Percentiles rank a stretch among this genome's conserved stretches.
phyloP scores from a whole-genome alignment of 345 rosid species.

The Orychophragmus violaceus region DNA sequence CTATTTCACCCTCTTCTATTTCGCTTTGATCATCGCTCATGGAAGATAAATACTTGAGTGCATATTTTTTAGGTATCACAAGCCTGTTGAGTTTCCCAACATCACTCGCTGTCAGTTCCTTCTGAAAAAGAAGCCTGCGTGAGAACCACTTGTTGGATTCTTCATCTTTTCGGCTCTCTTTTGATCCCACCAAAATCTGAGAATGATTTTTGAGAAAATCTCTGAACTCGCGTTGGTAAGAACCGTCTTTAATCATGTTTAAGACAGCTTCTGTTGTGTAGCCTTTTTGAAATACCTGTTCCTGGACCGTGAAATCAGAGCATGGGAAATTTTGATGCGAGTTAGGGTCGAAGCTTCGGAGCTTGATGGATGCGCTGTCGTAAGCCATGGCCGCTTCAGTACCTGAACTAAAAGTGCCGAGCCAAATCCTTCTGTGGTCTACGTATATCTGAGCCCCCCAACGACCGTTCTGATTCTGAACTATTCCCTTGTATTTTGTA shows the following conservation, averaged over 20 bases:
- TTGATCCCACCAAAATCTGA: too few species aligned
- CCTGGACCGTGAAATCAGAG: too few species aligned
- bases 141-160: too few species aligned
- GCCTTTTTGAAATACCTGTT: too few species aligned
- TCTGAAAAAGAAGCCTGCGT: slow-evolving; percentile 53
- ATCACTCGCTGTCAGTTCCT: slow-evolving; percentile 69
- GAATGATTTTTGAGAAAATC: too few species aligned
- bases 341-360: slow-evolving; percentile 34
- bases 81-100: too few species aligned
- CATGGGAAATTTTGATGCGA: slow-evolving; percentile 47
- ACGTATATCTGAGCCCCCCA: slow-evolving; percentile 62
- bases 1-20: neutral
- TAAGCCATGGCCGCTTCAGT: slow-evolving; percentile 53
- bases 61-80: too few species aligned
- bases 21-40: slow-evolving; percentile 3
- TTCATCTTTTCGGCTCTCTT: too few species aligned
- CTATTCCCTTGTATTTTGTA: slow-evolving; percentile 38
- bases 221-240: too few species aligned
- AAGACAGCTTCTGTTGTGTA: too few species aligned
- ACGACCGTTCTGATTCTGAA: slow-evolving; percentile 39
- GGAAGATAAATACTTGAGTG: too few species aligned
- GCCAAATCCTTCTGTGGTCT: slow-evolving; percentile 24
- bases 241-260: too few species aligned
- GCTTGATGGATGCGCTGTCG: slow-evolving; percentile 47
- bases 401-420: slow-evolving; percentile 52